Evolutionary conservation across 352 stramenopile genomes (phyloP), one percentile per base, ranked within the genome.

Genomic region (Saprolegnia diclina): DNA sequence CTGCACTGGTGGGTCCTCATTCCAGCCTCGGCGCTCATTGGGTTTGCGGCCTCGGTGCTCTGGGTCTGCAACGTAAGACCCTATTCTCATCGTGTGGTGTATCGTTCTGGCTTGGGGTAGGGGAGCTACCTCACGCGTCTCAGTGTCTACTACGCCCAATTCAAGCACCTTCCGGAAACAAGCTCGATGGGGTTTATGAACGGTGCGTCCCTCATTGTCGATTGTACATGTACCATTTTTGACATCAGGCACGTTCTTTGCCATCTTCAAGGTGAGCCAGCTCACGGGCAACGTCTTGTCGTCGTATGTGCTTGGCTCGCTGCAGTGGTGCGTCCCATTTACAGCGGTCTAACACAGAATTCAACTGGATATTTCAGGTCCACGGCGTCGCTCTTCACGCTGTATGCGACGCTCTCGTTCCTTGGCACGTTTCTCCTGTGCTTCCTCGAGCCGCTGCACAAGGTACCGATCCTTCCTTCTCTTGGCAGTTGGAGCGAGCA

Each of bases 161-260:
- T 69, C 13, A 50, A 69, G 21, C 18, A 63, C 63, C 18, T 61
- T 21, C 45, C 63, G 9, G 26, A 21, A 22, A 40, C 37, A n/a
- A 69, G 63, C 38, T 69, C 63, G 11, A 69, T 69, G 63, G 63
- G 63, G 7, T 10, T 37, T 9, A 61, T 69, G 42, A 69, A 69
- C 40, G 63, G 63, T 18, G 38, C 40, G 37, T 35, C 29, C 29
- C 5, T 35, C 2, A 5, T 35, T 21, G 11, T 59, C 9, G 52
- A 14, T 16, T 14, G 3, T 24, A 14, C 24, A 42, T 14, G 24
- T 29, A 5, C 11, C 52, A 59, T 26, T 9, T 40, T 35, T 35
- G 29, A 5, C 1, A 13, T 1, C 11, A 59, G 52, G 52, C 52
- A 59, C 52, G 19, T 69, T 69, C 37, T 69, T 53, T 19, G 50